These are phyloP conservation scores for Vicia faba DNA, from an alignment of 306 rosid species.

Conservation along the genomic window DNA sequence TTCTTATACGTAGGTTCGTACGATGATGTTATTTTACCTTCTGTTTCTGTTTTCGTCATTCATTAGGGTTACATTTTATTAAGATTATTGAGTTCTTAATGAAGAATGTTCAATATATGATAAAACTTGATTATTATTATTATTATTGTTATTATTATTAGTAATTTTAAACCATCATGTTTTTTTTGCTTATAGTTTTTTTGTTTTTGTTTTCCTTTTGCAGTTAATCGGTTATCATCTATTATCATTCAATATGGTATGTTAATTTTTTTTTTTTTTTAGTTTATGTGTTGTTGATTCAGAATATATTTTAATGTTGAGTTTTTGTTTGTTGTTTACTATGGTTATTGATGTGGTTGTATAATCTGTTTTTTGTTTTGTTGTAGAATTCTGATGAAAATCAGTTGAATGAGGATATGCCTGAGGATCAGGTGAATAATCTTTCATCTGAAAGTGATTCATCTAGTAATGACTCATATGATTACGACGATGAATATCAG, in stretches of 20 bases:
- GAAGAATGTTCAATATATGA: no score
- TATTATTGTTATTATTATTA: not conserved
- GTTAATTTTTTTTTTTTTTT: not conserved
- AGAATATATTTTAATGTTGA: not conserved
- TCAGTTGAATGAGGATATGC: not conserved
- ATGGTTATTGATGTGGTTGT: not conserved
- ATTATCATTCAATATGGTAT: slow-evolving; percentile 38
- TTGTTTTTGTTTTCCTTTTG: not conserved
- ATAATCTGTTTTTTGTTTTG: not conserved
- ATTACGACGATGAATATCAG: not conserved
- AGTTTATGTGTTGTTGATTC: not conserved
- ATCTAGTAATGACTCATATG: not conserved
- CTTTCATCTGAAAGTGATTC: not conserved
- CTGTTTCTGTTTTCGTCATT: no score
- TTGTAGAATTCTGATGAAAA: slow-evolving; percentile 11
- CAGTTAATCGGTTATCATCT: not conserved
- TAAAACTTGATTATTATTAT: not conserved
- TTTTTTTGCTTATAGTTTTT: not conserved
- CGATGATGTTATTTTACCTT: no score
- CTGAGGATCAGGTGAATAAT: not conserved
- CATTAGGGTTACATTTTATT: no score
- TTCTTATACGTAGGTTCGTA: no score
- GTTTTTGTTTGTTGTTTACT: not conserved
- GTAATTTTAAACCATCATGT: not conserved
- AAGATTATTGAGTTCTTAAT: no score